Evolutionary conservation across 305 asterid species (phyloP).

Genomic region (Solanum chacoense): DNA sequence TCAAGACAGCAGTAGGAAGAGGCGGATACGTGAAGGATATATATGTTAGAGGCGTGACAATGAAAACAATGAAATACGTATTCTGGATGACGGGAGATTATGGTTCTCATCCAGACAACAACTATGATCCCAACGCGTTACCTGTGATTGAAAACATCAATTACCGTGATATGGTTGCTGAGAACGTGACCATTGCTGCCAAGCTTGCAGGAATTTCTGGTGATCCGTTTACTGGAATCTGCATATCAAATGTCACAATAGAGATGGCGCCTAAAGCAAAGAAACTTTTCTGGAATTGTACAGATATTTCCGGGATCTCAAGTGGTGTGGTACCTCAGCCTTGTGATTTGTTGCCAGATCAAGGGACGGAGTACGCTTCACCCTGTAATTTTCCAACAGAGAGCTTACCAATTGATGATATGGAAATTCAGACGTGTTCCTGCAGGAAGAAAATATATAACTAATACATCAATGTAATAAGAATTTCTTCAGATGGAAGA

Average conservation of each 20-base stretch:
- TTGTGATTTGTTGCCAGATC: constrained; percentile 42
- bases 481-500: not conserved
- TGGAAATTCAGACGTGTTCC: constrained; percentile 43
- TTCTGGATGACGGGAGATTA: constrained; percentile 96
- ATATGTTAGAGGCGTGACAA: constrained; percentile 52
- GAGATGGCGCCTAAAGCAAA: constrained; percentile 47
- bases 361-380: constrained; percentile 15
- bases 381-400: constrained; percentile 56
- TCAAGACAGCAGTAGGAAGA: constrained; percentile 74
- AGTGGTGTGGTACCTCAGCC: constrained; percentile 69
- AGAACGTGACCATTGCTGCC: constrained; percentile 84
- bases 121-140: constrained; percentile 71
- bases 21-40: constrained; percentile 86
- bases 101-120: constrained; percentile 75
- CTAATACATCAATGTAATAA: not conserved
- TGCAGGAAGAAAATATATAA: constrained; percentile 26
- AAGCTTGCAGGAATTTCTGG: constrained; percentile 59
- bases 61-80: constrained; percentile 92
- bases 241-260: constrained; percentile 77
- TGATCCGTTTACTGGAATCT: constrained; percentile 62
- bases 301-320: constrained; percentile 62
- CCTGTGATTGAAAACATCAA: constrained; percentile 70
- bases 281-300: constrained; percentile 75
- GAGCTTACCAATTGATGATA: constrained; percentile 37
- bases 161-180: constrained; percentile 71